Evolutionary conservation across 75 land plant species (phyloP).

Genomic region (Pinus taeda): DNA sequence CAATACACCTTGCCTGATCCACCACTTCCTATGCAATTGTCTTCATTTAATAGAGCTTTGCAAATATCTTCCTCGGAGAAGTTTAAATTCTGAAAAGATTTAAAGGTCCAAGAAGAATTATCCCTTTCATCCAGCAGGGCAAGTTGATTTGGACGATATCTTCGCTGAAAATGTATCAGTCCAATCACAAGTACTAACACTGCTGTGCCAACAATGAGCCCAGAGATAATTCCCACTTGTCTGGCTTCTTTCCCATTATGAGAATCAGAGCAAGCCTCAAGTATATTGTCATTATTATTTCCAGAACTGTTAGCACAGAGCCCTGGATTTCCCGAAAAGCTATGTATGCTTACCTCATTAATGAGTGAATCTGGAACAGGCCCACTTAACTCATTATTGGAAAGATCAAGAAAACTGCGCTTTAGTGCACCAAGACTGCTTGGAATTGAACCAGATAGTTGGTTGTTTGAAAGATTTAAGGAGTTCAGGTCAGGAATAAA

Average conservation of each 20-base stretch:
- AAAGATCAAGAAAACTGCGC: constrained; percentile 31
- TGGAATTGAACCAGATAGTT: constrained; percentile 27
- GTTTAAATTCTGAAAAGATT: constrained; percentile 59
- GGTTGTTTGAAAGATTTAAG: constrained; percentile 29
- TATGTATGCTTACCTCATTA: constrained; percentile 13
- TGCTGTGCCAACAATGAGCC: constrained; percentile 50
- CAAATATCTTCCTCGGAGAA: constrained; percentile 43
- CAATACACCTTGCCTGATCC: constrained; percentile 80
- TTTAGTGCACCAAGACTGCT: constrained; percentile 12
- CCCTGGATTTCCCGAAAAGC: constrained; percentile 39
- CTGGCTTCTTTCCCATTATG: not conserved
- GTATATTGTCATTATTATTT: not conserved
- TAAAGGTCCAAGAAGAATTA: constrained; percentile 50
- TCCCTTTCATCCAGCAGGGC: not conserved
- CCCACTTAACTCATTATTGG: constrained; percentile 45
- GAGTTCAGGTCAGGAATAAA: constrained; percentile 14
- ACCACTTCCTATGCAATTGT: constrained; percentile 68
- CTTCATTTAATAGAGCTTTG: constrained; percentile 34
- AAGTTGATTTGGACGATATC: constrained; percentile 7
- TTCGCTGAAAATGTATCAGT: constrained; percentile 25
- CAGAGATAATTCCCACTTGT: not conserved
- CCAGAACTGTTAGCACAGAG: constrained; percentile 33
- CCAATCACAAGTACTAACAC: constrained; percentile 46
- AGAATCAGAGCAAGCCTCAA: too few relatives aligned
- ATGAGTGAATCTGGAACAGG: constrained; percentile 17